Evolutionary conservation across 495 filamentous ascomycete species (phyloP).

Genomic region (Penicillium mononematosum): DNA sequence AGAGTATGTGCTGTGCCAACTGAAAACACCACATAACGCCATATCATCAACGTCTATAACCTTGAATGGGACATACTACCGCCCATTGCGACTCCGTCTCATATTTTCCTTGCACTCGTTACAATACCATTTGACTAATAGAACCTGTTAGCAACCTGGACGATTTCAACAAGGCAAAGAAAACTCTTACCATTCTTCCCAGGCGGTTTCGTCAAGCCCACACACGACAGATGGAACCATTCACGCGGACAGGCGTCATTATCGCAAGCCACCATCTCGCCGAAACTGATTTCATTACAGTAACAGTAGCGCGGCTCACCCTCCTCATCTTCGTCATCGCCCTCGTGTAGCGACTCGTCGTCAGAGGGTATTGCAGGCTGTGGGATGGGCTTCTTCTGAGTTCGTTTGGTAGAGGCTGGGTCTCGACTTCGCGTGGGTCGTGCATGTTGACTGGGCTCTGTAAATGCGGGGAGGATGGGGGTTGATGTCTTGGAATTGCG

Average conservation of each 20-base stretch:
- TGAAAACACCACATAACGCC: slow-evolving; percentile 7
- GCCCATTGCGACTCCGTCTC: slow-evolving; percentile 50
- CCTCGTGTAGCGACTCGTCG: slow-evolving; percentile 54
- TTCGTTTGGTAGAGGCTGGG: slow-evolving; percentile 52
- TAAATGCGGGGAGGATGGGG: slow-evolving; percentile 43
- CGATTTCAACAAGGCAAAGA: slow-evolving; percentile 8
- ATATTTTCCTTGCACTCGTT: slow-evolving; percentile 78
- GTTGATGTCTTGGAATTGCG: slow-evolving; percentile 61
- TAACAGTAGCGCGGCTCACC: slow-evolving; percentile 90
- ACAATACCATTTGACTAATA: slow-evolving; percentile 84
- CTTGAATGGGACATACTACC: slow-evolving; percentile 18
- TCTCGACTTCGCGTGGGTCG: slow-evolving; percentile 46
- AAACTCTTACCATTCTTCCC: slow-evolving; percentile 73
- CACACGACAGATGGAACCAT: slow-evolving; percentile 96
- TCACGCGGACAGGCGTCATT: slow-evolving; percentile 80
- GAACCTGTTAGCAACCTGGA: slow-evolving; percentile 26
- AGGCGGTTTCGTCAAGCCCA: slow-evolving; percentile 82
- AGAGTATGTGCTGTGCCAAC: not conserved
- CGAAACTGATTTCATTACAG: slow-evolving; percentile 90
- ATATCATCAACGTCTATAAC: slow-evolving; percentile 7
- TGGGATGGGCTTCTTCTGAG: slow-evolving; percentile 61
- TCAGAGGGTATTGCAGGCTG: slow-evolving; percentile 41
- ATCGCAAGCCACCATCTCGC: slow-evolving; percentile 98
- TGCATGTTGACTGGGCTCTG: slow-evolving; percentile 36
- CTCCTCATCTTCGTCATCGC: slow-evolving; percentile 69